These are phyloP conservation scores for Boletus huronensis DNA, from an alignment of 768 basidiomycete genomes.

Conservation along the genomic window DNA sequence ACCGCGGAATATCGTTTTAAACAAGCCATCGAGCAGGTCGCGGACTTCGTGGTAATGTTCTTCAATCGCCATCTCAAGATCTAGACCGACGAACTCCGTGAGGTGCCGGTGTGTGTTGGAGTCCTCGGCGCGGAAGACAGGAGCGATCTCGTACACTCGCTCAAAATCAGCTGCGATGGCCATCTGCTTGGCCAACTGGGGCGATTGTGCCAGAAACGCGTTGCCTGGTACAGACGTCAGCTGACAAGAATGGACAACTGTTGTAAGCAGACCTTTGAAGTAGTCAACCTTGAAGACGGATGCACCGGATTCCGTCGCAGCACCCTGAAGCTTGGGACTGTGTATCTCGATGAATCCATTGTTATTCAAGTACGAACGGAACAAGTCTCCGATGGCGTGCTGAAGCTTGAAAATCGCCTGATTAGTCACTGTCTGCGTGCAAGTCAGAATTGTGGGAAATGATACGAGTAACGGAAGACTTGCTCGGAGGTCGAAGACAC, in stretches of 20 bases:
- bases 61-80: constrained; percentile 98
- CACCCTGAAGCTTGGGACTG: constrained; percentile 94
- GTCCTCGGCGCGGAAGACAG: constrained; percentile 96
- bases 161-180: constrained; percentile 98
- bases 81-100: constrained; percentile 97
- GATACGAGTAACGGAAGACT: constrained; percentile 25
- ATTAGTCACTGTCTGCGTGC: constrained; percentile 80
- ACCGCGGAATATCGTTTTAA: constrained; percentile 82
- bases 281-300: constrained; percentile 97
- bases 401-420: constrained; percentile 94
- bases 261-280: constrained; percentile 69
- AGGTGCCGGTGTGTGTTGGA: constrained; percentile 97
- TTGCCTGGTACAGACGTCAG: constrained; percentile 47
- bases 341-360: constrained; percentile 92
- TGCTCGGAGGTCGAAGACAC: constrained; percentile 90
- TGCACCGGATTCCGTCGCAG: constrained; percentile 95
- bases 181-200: constrained; percentile 99
- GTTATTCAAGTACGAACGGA: constrained; percentile 74
- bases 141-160: constrained; percentile 94
- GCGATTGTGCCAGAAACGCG: constrained; percentile 94
- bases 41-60: constrained; percentile 99
- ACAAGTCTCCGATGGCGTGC: constrained; percentile 81
- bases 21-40: constrained; percentile 84
- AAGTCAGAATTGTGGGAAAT: constrained; percentile 6
- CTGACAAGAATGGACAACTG: background rate